These are phyloP conservation scores for Knoxia roxburghii DNA, from an alignment of 257 asterid genomes.

Conservation along the genomic window DNA sequence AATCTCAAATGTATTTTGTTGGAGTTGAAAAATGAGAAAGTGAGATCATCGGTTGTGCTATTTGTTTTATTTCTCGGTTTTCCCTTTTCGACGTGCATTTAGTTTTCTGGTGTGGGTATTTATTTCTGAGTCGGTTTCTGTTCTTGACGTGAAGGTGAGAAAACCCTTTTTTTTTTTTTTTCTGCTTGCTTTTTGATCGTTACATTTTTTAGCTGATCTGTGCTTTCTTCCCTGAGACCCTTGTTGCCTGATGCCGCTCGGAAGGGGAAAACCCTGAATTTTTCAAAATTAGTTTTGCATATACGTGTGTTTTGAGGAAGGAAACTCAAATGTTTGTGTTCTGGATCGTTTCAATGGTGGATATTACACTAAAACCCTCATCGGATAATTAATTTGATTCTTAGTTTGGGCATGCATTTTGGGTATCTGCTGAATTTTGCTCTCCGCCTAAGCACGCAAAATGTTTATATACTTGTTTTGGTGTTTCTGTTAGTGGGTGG, in stretches of 20 bases:
- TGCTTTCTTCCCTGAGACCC: too few relatives aligned
- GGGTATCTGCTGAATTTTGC: not conserved
- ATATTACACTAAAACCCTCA: not conserved
- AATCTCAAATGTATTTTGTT: not conserved
- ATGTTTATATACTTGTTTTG: not conserved
- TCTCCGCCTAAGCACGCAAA: too few relatives aligned
- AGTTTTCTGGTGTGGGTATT: not conserved
- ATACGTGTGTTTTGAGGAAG: not conserved
- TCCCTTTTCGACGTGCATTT: not conserved
- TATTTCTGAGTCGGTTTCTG: not conserved
- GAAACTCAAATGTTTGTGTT: not conserved
- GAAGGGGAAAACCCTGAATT: not conserved
- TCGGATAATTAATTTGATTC: not conserved
- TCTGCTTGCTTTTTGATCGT: too few relatives aligned
- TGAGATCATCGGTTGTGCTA: not conserved
- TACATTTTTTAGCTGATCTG: too few relatives aligned
- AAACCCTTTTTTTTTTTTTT: not conserved
- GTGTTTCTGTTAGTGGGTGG: not conserved
- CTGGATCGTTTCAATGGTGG: not conserved
- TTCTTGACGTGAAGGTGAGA: not conserved
- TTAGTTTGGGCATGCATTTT: not conserved
- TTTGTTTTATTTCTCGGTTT: conserved; percentile 1
- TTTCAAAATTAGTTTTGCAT: not conserved
- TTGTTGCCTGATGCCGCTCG: too few relatives aligned
- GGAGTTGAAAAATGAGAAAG: not conserved